Percentiles rank a stretch among this genome's conserved stretches.
These are phyloP conservation scores for Inosperma sp. DNA, from an alignment of 768 basidiomycete genomes.

Conservation along the genomic window DNA sequence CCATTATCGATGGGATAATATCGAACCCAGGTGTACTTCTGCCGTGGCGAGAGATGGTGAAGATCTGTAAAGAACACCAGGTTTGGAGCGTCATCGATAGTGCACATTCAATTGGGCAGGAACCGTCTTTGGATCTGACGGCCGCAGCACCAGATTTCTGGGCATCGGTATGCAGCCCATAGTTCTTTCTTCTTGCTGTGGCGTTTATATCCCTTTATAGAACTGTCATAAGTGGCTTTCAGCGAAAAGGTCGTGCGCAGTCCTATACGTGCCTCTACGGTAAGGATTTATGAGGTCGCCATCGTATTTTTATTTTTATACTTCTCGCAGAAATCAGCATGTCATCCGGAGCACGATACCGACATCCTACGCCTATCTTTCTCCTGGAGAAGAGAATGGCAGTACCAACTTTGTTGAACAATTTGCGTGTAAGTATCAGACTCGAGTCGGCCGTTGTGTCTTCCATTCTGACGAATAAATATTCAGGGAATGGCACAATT, in stretches of 20 bases:
- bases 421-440: slow-evolving; percentile 40
- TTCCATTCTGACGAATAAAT: background rate
- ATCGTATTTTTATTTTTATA: slow-evolving; percentile 7
- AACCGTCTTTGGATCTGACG: slow-evolving; percentile 56
- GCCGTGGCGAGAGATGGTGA: slow-evolving; percentile 77
- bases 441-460: background rate
- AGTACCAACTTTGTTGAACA: slow-evolving; percentile 45
- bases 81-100: slow-evolving; percentile 72
- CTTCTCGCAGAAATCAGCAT: slow-evolving; percentile 52
- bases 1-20: slow-evolving; percentile 64
- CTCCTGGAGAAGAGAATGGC: slow-evolving; percentile 36
- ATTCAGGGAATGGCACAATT: slow-evolving; percentile 61
- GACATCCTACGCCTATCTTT: slow-evolving; percentile 48
- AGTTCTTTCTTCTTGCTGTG: background rate
- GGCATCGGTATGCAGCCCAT: slow-evolving; percentile 59
- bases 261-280: slow-evolving; percentile 69
- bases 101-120: slow-evolving; percentile 80
- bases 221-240: slow-evolving; percentile 88
- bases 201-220: slow-evolving; percentile 26
- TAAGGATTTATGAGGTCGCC: slow-evolving; percentile 14
- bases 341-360: slow-evolving; percentile 57
- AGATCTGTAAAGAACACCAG: slow-evolving; percentile 57
- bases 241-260: slow-evolving; percentile 60
- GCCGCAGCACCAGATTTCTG: slow-evolving; percentile 68
- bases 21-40: slow-evolving; percentile 60